phyloP scores from a whole-genome alignment of 306 rosid species.

The Citrullus colocynthis region DNA sequence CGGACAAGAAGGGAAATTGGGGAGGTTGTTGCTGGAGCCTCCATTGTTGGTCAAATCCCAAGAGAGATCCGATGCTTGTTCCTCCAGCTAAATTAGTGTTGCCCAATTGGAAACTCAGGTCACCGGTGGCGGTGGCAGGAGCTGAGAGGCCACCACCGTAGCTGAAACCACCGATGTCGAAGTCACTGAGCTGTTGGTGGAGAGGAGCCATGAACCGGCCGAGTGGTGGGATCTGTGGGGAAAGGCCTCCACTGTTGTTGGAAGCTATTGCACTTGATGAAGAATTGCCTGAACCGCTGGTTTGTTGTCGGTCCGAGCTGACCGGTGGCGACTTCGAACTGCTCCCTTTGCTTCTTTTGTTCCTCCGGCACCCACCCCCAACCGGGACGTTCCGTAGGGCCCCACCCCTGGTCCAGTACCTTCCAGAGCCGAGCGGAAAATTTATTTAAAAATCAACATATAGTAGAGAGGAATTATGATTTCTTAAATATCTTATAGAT shows the following conservation, averaged over 20 bases:
- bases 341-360: slow-evolving; percentile 11
- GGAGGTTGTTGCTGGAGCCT: slow-evolving; percentile 5
- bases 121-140: background rate
- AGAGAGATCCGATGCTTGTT: slow-evolving; percentile 3
- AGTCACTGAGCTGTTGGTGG: background rate
- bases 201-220: slow-evolving; percentile 11
- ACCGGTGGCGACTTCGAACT: slow-evolving; percentile 13
- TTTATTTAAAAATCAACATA: background rate
- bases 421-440: background rate
- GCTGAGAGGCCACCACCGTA: slow-evolving; percentile 3
- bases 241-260: slow-evolving; percentile 1
- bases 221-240: slow-evolving; percentile 10
- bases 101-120: slow-evolving; percentile 5
- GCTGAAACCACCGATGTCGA: background rate
- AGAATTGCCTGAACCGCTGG: slow-evolving; percentile 2
- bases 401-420: slow-evolving; percentile 16
- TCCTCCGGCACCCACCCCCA: slow-evolving; percentile 14
- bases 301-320: slow-evolving; percentile 13
- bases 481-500: background rate
- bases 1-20: slow-evolving; percentile 9
- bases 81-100: slow-evolving; percentile 3
- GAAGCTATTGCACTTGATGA: slow-evolving; percentile 9
- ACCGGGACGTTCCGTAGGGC: slow-evolving; percentile 12
- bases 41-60: slow-evolving; percentile 18
- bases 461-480: background rate